phyloP scores from a whole-genome alignment of 176 grass and related monocot genomes.

The Elaeis guineensis region DNA sequence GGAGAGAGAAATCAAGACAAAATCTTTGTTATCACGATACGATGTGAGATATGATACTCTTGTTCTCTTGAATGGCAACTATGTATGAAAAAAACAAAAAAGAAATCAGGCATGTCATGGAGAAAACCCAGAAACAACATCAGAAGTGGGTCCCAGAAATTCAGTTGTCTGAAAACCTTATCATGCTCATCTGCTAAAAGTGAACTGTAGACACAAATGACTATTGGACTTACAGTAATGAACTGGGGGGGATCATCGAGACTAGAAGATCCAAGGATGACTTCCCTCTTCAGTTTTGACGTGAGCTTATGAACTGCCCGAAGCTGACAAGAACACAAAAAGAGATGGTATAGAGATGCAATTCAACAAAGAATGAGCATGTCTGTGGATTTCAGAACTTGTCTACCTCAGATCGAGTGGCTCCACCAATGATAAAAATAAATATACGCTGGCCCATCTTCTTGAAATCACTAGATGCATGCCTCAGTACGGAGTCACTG shows the following conservation, averaged over 20 bases:
- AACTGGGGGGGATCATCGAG: constrained; percentile 69
- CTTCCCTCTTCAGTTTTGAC: constrained; percentile 72
- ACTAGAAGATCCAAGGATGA: constrained; percentile 76
- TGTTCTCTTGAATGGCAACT: no score
- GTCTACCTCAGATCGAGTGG: constrained; percentile 86
- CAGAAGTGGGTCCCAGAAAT: no score
- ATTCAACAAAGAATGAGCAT: constrained; percentile 1
- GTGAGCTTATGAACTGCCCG: constrained; percentile 76
- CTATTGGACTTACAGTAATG: constrained; percentile 47
- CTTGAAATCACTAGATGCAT: constrained; percentile 70
- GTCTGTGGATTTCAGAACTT: no score
- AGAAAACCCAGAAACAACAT: no score
- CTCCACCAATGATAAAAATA: constrained; percentile 88
- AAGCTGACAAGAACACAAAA: constrained; percentile 38
- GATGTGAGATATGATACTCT: no score
- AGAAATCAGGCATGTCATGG: no score
- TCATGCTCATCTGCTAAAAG: no score
- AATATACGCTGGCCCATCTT: constrained; percentile 92
- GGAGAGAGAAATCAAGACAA: no score
- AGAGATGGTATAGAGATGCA: not conserved
- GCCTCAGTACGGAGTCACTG: constrained; percentile 75
- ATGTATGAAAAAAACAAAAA: no score
- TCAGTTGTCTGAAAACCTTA: no score
- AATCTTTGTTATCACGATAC: no score
- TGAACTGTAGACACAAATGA: no score